A percentile compares a stretch with the other conserved stretches of the same genome.
Conservation (phyloP, 208 protist species). For the Trypanosoma congolense region DNA sequence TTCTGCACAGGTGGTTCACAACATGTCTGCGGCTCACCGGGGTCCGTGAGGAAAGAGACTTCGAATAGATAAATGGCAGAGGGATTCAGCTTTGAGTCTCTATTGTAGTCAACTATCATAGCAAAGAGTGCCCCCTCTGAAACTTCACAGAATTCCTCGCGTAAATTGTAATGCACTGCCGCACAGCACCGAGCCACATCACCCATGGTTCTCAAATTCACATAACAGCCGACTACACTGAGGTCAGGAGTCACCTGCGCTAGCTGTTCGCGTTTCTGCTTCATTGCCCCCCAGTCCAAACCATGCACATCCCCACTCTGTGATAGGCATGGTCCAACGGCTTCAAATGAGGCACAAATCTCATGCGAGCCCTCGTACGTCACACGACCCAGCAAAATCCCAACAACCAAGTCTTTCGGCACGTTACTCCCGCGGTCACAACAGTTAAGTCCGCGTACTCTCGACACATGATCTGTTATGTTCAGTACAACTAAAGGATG, state of each 20-base stretch:
- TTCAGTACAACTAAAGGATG: slow-evolving; percentile 4
- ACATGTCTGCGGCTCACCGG: too few species aligned
- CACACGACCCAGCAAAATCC: not conserved
- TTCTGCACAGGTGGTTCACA: too few species aligned
- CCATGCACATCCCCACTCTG: not conserved
- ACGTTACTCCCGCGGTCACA: not conserved
- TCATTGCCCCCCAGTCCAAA: slow-evolving; percentile 32
- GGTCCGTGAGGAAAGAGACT: too few species aligned
- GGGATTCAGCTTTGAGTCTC: too few species aligned
- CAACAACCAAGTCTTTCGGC: not conserved
- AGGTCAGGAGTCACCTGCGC: slow-evolving; percentile 37
- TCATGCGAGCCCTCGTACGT: not conserved
- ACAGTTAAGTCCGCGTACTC: not conserved
- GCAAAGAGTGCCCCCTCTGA: slow-evolving; percentile 12
- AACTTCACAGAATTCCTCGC: slow-evolving; percentile 3
- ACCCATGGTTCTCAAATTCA: slow-evolving; percentile 18
- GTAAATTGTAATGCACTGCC: slow-evolving; percentile 13
- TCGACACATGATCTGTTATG: not conserved
- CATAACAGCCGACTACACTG: slow-evolving; percentile 62
- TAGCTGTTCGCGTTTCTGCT: slow-evolving; percentile 30
- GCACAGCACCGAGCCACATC: slow-evolving; percentile 15
- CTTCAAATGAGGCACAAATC: not conserved
- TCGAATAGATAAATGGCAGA: too few species aligned
- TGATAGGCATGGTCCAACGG: not conserved
- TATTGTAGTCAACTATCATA: slow-evolving; percentile 18